phyloP scores from a whole-genome alignment of 768 basidiomycete species.

The Fomitopsis serialis region DNA sequence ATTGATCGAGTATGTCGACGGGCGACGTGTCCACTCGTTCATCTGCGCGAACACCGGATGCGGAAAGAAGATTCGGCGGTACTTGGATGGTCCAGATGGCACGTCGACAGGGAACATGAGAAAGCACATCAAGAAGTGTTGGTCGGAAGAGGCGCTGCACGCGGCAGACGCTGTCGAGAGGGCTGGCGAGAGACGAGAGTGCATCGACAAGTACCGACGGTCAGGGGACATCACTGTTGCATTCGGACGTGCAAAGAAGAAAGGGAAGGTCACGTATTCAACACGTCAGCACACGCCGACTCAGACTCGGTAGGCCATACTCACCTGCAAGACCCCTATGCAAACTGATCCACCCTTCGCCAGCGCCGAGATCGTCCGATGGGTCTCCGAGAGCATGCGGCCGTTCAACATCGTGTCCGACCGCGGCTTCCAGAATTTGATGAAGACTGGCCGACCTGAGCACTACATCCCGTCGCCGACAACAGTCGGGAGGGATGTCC shows the following conservation, averaged over 20 bases:
- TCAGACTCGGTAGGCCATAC: conserved; percentile 17
- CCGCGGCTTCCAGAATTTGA: conserved; percentile 23
- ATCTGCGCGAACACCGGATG: conserved; percentile 19
- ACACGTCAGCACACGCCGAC: conserved; percentile 21
- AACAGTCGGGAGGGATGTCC: conserved; percentile 29
- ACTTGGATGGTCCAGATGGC: conserved; percentile 21
- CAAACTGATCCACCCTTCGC: not conserved
- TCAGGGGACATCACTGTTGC: conserved; percentile 16
- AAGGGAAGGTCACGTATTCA: conserved; percentile 27
- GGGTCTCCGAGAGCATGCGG: conserved; percentile 28
- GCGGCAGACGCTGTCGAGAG: conserved; percentile 7
- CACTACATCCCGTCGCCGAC: conserved; percentile 27
- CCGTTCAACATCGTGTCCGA: conserved; percentile 34
- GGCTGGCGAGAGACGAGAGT: not conserved
- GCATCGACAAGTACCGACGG: conserved; percentile 1
- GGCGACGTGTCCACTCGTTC: conserved; percentile 24
- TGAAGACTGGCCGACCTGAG: conserved; percentile 29
- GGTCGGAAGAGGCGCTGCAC: conserved; percentile 23
- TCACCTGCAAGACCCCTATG: no score
- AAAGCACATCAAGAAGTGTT: conserved; percentile 26
- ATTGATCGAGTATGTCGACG: conserved; percentile 16
- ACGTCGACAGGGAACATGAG: conserved; percentile 25
- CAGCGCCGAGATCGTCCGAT: conserved; percentile 28
- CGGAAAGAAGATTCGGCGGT: conserved; percentile 13
- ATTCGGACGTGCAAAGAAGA: conserved; percentile 25